Base-by-base conservation (phyloP, 495 filamentous ascomycete species). In the Beverwykella pulmonaria region DNA sequence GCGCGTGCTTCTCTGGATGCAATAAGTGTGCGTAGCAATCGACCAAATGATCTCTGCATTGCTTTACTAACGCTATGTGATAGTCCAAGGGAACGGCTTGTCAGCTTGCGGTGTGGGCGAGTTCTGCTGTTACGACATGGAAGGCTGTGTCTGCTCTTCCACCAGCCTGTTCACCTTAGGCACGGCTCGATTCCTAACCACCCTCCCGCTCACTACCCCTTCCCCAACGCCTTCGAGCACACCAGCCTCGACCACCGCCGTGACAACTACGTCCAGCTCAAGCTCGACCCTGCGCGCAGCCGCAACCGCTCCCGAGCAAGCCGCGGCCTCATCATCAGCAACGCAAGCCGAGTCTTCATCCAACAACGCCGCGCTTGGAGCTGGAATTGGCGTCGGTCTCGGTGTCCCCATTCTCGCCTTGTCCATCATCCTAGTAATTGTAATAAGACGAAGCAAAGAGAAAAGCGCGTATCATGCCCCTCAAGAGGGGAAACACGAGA, bases 41-140 rank as follows among this genome's bases (percentile, higher is more conserved):
- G 25, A 10, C 5, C 14, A 10, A 2, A 8, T 23, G 7, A 8
- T 30, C 1, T 10, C 5, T 55, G 27, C 7, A 12, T 10, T 20
- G 30, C n/a, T 34, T 4, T 29, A 34, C 26, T 55, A 36, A 29
- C 29, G 4, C 9, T 36, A 5, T 26, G 19, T 10, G 22, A 52
- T 25, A 55, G 53, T 55, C 14, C 29, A 30, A 36, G 53, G 53
- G 17, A 55, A 55, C 19, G 53, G 53, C 25, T 36, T 55, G 12
- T 20, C 22, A 20, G 19, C 25, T 30, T 55, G 53, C 19, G 53
- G n/a, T 12, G 29, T 20, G 7, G 30, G 30, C 53, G 19, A 55
- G 53, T 55, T 27, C 32, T 55, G 53, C n/a, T 55, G 53, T 55
- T 55, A 55, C 23, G 53, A 36, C 12, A 32, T 55, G 23, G 27